A percentile compares a stretch with the other conserved stretches of the same genome.
These are phyloP conservation scores for Aspergillus ochraceoroseus DNA, from an alignment of 2,329 filamentous ascomycete genomes.

Conservation along the genomic window DNA sequence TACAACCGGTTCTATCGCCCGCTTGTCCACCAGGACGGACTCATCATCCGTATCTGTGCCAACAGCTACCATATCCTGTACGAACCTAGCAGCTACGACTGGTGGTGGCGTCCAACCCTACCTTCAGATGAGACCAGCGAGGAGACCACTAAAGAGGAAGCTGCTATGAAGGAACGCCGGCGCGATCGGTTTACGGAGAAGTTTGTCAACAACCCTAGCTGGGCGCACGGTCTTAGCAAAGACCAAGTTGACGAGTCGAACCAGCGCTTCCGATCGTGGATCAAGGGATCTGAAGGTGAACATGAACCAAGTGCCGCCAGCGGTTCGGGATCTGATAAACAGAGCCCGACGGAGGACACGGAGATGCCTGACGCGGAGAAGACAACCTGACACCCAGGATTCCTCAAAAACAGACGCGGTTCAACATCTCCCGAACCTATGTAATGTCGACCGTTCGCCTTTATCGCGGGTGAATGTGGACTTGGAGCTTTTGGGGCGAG, in stretches of 20 bases:
- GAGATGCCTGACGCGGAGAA: slow-evolving; percentile 38
- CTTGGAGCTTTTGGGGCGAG: slow-evolving; percentile 7
- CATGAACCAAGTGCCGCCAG: slow-evolving; percentile 17
- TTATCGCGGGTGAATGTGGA: neutral
- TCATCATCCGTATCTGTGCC: slow-evolving; percentile 68
- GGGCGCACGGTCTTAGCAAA: slow-evolving; percentile 49
- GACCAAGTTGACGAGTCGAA: slow-evolving; percentile 49
- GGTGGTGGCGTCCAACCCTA: slow-evolving; percentile 54
- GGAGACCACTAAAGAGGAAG: slow-evolving; percentile 34
- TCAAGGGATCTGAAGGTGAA: slow-evolving; percentile 33
- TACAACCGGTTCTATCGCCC: slow-evolving; percentile 53
- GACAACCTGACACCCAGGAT: slow-evolving; percentile 20
- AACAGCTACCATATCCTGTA: slow-evolving; percentile 77
- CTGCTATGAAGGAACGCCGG: slow-evolving; percentile 40
- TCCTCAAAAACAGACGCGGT: too few relatives aligned
- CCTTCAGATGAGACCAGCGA: slow-evolving; percentile 29
- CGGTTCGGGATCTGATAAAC: slow-evolving; percentile 16
- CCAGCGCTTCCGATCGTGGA: slow-evolving; percentile 47
- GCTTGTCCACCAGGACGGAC: slow-evolving; percentile 60
- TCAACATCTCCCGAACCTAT: slow-evolving; percentile 8
- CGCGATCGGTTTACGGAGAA: slow-evolving; percentile 49
- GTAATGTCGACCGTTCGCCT: neutral
- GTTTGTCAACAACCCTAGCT: slow-evolving; percentile 50
- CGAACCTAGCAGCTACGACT: slow-evolving; percentile 65
- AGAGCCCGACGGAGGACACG: slow-evolving; percentile 27